Evolutionary conservation across 192 early-diverging fungal genomes (phyloP).

Genomic region (Coemansia sp.): DNA sequence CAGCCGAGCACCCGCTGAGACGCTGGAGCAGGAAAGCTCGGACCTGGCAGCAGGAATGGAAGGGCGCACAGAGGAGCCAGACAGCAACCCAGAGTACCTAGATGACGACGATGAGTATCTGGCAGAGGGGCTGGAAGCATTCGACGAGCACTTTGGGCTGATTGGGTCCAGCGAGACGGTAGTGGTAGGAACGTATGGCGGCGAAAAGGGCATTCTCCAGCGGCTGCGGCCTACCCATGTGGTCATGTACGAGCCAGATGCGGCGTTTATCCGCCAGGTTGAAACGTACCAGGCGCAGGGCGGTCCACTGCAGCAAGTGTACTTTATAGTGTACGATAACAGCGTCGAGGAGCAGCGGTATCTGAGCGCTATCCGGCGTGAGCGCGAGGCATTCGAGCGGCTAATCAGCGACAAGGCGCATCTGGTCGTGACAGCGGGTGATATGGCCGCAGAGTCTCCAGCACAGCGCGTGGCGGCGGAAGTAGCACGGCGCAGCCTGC

Average conservation of each 20-base stretch:
- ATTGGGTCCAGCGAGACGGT: slow-evolving; percentile 31
- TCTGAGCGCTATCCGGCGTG: slow-evolving; percentile 71
- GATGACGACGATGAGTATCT: slow-evolving; percentile 45
- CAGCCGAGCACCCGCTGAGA: slow-evolving; percentile 29
- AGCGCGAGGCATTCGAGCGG: slow-evolving; percentile 91
- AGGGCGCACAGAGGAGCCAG: neutral
- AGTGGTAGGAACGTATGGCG: slow-evolving; percentile 54
- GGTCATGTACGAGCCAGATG: slow-evolving; percentile 87
- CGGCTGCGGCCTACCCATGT: slow-evolving; percentile 68
- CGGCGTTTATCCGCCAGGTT: slow-evolving; percentile 78
- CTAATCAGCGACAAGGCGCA: slow-evolving; percentile 84
- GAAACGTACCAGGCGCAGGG: slow-evolving; percentile 65
- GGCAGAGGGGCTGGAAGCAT: slow-evolving; percentile 14
- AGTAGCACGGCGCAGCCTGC: slow-evolving; percentile 12
- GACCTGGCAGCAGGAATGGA: slow-evolving; percentile 26
- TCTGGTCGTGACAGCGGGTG: slow-evolving; percentile 39
- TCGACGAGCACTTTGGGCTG: slow-evolving; percentile 32
- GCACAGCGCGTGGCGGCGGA: slow-evolving; percentile 10
- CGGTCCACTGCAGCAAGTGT: slow-evolving; percentile 61
- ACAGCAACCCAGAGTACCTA: slow-evolving; percentile 1
- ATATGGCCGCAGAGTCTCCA: slow-evolving; percentile 9
- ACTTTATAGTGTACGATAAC: slow-evolving; percentile 92
- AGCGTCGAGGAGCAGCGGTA: slow-evolving; percentile 93
- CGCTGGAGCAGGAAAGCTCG: slow-evolving; percentile 17
- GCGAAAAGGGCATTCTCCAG: slow-evolving; percentile 66